Base-by-base conservation (phyloP, 2,329 filamentous ascomycete species). In the Fusarium siculi region DNA sequence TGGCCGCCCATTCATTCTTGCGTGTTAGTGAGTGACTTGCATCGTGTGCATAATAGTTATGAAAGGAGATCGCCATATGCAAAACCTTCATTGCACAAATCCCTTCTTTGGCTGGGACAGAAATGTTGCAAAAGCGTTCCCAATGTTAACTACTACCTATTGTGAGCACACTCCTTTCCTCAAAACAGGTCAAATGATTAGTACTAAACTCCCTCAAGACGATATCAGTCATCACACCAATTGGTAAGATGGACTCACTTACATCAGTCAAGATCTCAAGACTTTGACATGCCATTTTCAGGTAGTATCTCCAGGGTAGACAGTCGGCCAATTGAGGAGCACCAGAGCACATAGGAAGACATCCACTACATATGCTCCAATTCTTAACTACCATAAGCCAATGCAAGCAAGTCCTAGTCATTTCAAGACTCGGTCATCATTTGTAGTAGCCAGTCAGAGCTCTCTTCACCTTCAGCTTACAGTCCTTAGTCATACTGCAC, bases 361-460 rank as follows among this genome's bases (percentile, higher is more conserved):
- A n/a, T n/a, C 4, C 10, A n/a, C n/a, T n/a, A 19, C 8, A 50
- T 19, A 50, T 25, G 32, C 32, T 52, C 49, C 12, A 34, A 25
- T 43, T 11, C 37, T 55, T 23, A 9, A 40, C 23, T 7, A 11
- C 16, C 14, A 57, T 28, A 14, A 57, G n/a, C 54, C 18, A 47
- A 28, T 34, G 18, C 18, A 18, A 28, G 7, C 12, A 14, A 46
- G 18, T 18, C 39, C 30, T 46, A 25, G 12, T 32, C 16, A n/a
- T 23, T n/a, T 28, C 5, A 28, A 40, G 15, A 30, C 23, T 54
- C 11, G 4, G 19, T n/a, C 34, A 28, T 28, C 19, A 39, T 28
- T 28, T 28, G 36, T 54, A 42, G 50, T 54, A 42, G 19, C 50
- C 36, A 54, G 36, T 54, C 15, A 54, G 19, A 54, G 23, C 50